Percentiles rank a stretch among this genome's conserved stretches.
phyloP scores from a whole-genome alignment of 306 rosid genomes.

The Crotalaria pallida region DNA sequence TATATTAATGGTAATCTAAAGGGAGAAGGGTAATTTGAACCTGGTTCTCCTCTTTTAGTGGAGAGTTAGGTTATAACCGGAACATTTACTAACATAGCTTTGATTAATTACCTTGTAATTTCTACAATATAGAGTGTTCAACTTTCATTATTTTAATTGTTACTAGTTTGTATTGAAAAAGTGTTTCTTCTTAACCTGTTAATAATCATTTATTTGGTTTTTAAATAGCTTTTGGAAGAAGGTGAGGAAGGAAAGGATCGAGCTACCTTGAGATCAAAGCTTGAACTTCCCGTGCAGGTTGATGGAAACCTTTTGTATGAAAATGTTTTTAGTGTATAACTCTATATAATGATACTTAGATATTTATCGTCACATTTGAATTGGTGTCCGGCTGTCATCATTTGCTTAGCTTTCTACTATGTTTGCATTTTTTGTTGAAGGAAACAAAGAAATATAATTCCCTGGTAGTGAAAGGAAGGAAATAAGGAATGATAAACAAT shows the following conservation, averaged over 20 bases:
- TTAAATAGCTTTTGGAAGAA: constrained; percentile 79
- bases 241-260: constrained; percentile 96
- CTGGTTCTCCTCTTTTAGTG: not conserved
- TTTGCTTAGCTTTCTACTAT: not conserved
- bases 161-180: not conserved
- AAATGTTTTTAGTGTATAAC: not conserved
- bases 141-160: not conserved
- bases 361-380: constrained; percentile 11
- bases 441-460: not conserved
- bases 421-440: constrained; percentile 5
- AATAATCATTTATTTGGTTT: constrained; percentile 8
- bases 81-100: not conserved
- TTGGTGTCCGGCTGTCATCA: constrained; percentile 10
- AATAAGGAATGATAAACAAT: not conserved
- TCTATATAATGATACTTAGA: not conserved
- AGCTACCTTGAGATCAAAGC: constrained; percentile 87
- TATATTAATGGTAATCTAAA: not conserved
- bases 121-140: not conserved
- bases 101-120: constrained; percentile 1
- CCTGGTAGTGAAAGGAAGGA: constrained; percentile 1
- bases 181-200: constrained; percentile 15
- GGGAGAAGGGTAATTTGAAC: not conserved
- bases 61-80: constrained; percentile 3
- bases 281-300: constrained; percentile 99
- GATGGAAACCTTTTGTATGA: constrained; percentile 21